Base-by-base conservation (phyloP, 2,329 filamentous ascomycete genomes). In the Phaeosphaeria sp. region DNA sequence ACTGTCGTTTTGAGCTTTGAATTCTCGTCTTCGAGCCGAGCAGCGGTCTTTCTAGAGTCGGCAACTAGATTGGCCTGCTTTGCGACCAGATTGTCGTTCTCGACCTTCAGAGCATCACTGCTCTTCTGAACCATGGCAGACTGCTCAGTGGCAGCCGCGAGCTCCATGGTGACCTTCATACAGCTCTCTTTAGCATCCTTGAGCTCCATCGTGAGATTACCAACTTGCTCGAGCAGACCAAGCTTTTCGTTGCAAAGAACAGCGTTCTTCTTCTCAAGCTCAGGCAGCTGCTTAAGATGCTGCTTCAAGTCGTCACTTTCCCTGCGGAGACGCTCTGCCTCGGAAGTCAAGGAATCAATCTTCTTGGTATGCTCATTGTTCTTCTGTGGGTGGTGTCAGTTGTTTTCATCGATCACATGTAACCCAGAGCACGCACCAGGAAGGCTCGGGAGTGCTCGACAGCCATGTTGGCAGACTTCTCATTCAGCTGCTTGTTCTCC, bases 401-500 rank as follows among this genome's bases (percentile, higher is more conserved):
- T 4, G 22, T 13, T 27, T 27, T n/a, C 10, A 11, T 15, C 1
- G 17, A 22, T n/a, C 21, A 15, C 22, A 6, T 17, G 15, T 7
- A 25, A 25, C 11, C 9, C 44, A 5, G 17, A 20, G 4, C 7
- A 56, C 64, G 10, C 64, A 74, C 71, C 44, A 30, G 55, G 25
- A 67, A 68, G 11, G 57, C 36, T 13, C 58, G 61, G 6, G 62
- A 60, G 55, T 67, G 66, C 51, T 72, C 72, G n/a, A 43, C 25
- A 20, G 64, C 41, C 54, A 69, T 67, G 20, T 63, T 58, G 17
- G 46, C 56, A 51, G 67, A 72, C 46, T 71, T 74, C 36, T 65
- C 58, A 6, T 59, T 54, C 23, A 66, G 39, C 7, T 50, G 18
- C 17, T 58, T 65, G 42, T 61, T 55, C 41, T 70, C 66, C 3